phyloP scores from a whole-genome alignment of 2,329 filamentous ascomycete species.

The Xylaria polymorpha region DNA sequence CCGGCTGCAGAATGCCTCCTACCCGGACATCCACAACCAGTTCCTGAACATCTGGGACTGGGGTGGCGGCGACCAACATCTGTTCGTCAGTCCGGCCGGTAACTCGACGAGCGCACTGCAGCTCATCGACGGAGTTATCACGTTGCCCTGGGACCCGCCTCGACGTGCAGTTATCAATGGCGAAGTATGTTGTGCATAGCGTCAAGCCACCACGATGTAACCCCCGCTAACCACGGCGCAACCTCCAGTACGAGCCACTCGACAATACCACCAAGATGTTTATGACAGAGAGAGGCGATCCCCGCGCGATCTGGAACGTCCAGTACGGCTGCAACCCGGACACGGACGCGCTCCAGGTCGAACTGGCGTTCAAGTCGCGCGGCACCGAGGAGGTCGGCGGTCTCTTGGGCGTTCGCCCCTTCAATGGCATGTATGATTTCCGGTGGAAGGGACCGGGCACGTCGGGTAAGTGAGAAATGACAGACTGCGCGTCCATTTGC shows the following conservation, averaged over 20 bases:
- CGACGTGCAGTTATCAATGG: conserved; percentile 57
- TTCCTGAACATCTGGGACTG: conserved; percentile 54
- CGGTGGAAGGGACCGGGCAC: conserved; percentile 57
- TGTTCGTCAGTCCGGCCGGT: conserved; percentile 54
- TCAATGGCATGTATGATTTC: conserved; percentile 55
- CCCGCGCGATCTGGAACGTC: conserved; percentile 55
- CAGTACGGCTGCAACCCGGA: conserved; percentile 57
- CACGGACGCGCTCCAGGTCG: conserved; percentile 54
- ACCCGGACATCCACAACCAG: conserved; percentile 53
- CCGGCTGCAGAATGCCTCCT: conserved; percentile 53
- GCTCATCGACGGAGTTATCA: conserved; percentile 55
- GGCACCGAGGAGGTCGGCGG: conserved; percentile 49
- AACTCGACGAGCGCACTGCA: conserved; percentile 52
- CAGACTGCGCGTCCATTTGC: not conserved
- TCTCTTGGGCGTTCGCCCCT: conserved; percentile 55
- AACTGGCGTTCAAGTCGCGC: conserved; percentile 52
- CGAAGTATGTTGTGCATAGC: conserved; percentile 51
- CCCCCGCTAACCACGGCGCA: conserved; percentile 24
- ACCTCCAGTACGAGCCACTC: conserved; percentile 52
- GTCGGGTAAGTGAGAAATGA: conserved; percentile 46
- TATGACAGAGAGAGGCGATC: conserved; percentile 59
- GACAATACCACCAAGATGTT: conserved; percentile 62
- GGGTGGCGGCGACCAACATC: conserved; percentile 55
- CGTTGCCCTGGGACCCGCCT: conserved; percentile 44
- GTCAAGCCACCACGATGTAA: conserved; percentile 22